Conservation (phyloP, 108 stramenopile genomes). For the Skeletonema marinoi region DNA sequence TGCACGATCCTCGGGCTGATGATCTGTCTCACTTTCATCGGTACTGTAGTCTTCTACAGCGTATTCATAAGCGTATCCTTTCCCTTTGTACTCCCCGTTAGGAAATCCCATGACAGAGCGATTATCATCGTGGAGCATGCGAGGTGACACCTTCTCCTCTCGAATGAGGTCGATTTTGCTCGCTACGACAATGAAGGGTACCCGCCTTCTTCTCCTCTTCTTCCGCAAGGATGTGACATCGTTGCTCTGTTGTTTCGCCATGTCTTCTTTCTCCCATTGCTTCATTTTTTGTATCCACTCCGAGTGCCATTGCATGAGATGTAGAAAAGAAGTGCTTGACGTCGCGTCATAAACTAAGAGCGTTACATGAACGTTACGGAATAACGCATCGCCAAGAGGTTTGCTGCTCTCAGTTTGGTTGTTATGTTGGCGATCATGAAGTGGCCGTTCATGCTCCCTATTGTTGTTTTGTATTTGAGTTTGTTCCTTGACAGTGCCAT, state of each 20-base stretch:
- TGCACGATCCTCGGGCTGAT: conserved; percentile 7
- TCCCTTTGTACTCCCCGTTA: conserved; percentile 51
- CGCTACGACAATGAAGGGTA: conserved; percentile 79
- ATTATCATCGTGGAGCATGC: neutral
- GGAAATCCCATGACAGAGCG: conserved; percentile 72
- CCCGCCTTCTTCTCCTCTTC: conserved; percentile 14
- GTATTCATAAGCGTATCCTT: conserved; percentile 79
- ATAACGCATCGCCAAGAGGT: conserved; percentile 57
- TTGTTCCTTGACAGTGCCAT: conserved; percentile 1
- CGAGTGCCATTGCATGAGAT: conserved; percentile 73
- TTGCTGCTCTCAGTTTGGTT: neutral
- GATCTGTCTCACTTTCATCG: neutral
- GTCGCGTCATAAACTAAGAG: conserved; percentile 87
- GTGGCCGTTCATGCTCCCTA: conserved; percentile 28
- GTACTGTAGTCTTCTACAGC: conserved; percentile 14
- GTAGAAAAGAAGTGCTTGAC: conserved; percentile 72
- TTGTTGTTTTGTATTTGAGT: conserved; percentile 11
- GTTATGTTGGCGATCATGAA: neutral
- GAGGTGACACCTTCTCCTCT: conserved; percentile 8
- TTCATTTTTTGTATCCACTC: conserved; percentile 60
- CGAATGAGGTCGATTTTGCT: conserved; percentile 77
- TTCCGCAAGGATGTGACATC: conserved; percentile 1
- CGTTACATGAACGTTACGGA: conserved; percentile 71
- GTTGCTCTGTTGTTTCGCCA: neutral
- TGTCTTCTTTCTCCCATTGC: conserved; percentile 16